Evolutionary conservation across 208 protist species (phyloP).

Genomic region (Wallacemonas collosoma): DNA sequence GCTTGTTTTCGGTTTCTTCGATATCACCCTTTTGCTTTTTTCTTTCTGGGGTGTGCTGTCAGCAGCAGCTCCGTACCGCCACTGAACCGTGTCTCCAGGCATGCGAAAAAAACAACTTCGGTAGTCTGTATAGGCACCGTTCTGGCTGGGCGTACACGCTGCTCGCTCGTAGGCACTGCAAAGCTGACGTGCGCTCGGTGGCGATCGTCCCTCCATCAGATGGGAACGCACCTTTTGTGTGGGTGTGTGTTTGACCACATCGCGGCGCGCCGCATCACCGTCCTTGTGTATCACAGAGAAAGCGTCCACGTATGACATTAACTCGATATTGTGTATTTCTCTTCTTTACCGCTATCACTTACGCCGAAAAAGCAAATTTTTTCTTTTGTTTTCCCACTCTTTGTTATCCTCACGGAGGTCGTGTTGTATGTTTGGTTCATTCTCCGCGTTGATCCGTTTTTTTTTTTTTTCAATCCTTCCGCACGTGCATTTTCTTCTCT

Average conservation of each 20-base stretch:
- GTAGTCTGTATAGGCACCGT: not conserved
- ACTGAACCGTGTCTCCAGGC: not conserved
- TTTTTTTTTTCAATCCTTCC: no score
- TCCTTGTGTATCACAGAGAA: no score
- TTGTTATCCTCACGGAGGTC: not conserved
- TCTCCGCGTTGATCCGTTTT: no score
- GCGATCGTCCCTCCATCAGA: no score
- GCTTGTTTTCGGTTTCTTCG: not conserved
- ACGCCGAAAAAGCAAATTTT: not conserved
- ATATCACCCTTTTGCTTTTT: not conserved
- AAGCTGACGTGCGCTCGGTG: not conserved
- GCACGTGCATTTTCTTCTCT: not conserved
- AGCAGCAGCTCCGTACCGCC: not conserved
- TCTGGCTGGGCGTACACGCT: not conserved
- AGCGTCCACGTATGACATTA: no score
- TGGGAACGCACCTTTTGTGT: no score
- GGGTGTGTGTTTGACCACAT: no score
- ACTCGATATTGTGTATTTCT: not conserved
- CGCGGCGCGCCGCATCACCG: no score
- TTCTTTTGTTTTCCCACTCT: not conserved
- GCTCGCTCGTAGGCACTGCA: not conserved
- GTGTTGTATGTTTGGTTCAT: not conserved
- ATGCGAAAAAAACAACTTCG: conserved; percentile 10
- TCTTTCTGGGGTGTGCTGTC: not conserved
- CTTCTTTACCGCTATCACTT: not conserved